Conservation (phyloP, 2,329 filamentous ascomycete genomes). For the Colletotrichum truncatum region DNA sequence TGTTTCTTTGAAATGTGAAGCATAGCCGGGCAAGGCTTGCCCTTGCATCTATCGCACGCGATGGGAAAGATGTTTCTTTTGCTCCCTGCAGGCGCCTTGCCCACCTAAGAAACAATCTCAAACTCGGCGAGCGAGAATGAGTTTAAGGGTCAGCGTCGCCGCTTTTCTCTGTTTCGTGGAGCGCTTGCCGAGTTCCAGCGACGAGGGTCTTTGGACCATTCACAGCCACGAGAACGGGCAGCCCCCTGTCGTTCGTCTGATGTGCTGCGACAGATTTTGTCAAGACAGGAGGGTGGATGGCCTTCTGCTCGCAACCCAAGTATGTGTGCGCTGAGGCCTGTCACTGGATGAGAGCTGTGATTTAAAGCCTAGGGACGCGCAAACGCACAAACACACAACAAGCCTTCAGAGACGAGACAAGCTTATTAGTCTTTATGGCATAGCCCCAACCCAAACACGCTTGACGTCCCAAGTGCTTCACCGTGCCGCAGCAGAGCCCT, state of each 20-base stretch:
- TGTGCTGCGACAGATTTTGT: slow-evolving; percentile 30
- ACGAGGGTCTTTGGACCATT: slow-evolving; percentile 29
- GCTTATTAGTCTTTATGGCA: slow-evolving; percentile 10
- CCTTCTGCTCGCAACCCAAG: slow-evolving; percentile 11
- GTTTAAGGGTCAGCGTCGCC: slow-evolving; percentile 4
- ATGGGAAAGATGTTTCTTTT: slow-evolving; percentile 25
- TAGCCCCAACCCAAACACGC: slow-evolving; percentile 24
- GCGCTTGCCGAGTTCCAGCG: slow-evolving; percentile 17
- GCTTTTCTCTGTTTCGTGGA: slow-evolving; percentile 27
- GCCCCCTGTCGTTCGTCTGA: slow-evolving; percentile 30
- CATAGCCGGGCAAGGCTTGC: slow-evolving; percentile 15
- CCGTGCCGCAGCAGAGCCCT: slow-evolving; percentile 22
- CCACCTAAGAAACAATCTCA: slow-evolving; percentile 23
- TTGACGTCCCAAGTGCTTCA: slow-evolving; percentile 30
- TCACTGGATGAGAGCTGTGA: slow-evolving; percentile 25
- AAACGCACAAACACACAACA: slow-evolving; percentile 13
- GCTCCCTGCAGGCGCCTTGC: slow-evolving; percentile 24
- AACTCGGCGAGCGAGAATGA: slow-evolving; percentile 4
- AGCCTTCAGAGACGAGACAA: slow-evolving; percentile 20
- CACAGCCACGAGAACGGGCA: slow-evolving; percentile 22
- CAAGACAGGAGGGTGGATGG: slow-evolving; percentile 10
- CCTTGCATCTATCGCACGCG: slow-evolving; percentile 27
- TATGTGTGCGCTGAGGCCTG: slow-evolving; percentile 15
- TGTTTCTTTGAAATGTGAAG: background rate
- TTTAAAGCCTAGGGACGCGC: slow-evolving; percentile 15